Base-by-base conservation (phyloP, 768 basidiomycete genomes). In the Polyporus arcularius region DNA sequence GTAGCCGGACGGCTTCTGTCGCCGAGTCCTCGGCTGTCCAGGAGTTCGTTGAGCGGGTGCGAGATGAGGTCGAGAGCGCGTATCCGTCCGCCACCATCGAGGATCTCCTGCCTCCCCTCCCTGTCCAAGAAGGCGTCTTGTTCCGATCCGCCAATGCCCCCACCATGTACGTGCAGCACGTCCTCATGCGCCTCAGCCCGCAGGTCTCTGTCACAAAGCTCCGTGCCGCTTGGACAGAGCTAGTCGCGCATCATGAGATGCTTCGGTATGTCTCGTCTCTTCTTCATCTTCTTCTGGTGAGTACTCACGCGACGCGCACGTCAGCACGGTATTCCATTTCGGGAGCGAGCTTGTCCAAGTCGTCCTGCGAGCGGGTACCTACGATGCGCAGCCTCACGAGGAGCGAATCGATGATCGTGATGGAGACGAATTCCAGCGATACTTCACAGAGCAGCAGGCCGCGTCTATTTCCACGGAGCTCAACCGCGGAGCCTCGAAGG, bases 121-220 rank as follows among this genome's bases (percentile, higher is more conserved):
- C 80, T 18, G 71, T 81, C 14, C 81, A 82, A 59, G 80, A 80
- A 67, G 81, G 81, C 21, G 76, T 82, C 16, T 65, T 82, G 52
- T 75, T 76, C 51, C 73, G 77, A 39, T 78, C 80, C 4, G 72
- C 72, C 35, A 71, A 73, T n/a, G 60, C 70, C 28, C 69, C 72
- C 42, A 70, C 72, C 1, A 72, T 79, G 55, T 81, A 79, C 64
- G 78, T 82, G 11, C 80, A 82, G 53, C 80, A 81, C 62, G 68
- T 80, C 41, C 58, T 80, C 3, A 58, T 80, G 57, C 62, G 65
- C 14, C 66, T 75, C 51, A 65, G 71, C 15, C 53, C 60, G 7
- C 57, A 59, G 26, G 61, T 64, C 0, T 68, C 72, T 10, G 15
- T 75, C 0, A 3, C 56, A 5, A 58, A 55, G 30, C 59, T 80